phyloP scores from a whole-genome alignment of 306 rosid genomes.

The apple (Malus domestica) region ASM211411v1 NC_041793.1:30012501-30013000 shows the following conservation, averaged over 20 bases:
- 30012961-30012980: neutral
- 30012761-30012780: constrained; percentile 58
- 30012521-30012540: neutral
- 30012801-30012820: constrained; percentile 70
- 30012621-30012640: constrained; percentile 94
- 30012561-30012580: neutral
- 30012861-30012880: neutral
- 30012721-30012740: constrained; percentile 42
- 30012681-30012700: constrained; percentile 71
- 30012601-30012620: constrained; percentile 90
- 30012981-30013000: neutral
- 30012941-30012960: neutral
- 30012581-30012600: constrained; percentile 32
- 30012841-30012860: constrained; percentile 14
- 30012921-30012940: neutral
- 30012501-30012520: neutral
- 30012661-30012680: constrained; percentile 78
- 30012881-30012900: neutral
- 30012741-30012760: constrained; percentile 27
- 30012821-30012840: constrained; percentile 1
- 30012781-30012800: constrained; percentile 53
- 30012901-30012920: constrained; percentile 8
- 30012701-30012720: constrained; percentile 48
- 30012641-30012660: constrained; percentile 78
- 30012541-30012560: neutral